Evolutionary conservation across 2,329 filamentous ascomycete species (phyloP).

Genomic region (Sordariomycetes sp.): DNA sequence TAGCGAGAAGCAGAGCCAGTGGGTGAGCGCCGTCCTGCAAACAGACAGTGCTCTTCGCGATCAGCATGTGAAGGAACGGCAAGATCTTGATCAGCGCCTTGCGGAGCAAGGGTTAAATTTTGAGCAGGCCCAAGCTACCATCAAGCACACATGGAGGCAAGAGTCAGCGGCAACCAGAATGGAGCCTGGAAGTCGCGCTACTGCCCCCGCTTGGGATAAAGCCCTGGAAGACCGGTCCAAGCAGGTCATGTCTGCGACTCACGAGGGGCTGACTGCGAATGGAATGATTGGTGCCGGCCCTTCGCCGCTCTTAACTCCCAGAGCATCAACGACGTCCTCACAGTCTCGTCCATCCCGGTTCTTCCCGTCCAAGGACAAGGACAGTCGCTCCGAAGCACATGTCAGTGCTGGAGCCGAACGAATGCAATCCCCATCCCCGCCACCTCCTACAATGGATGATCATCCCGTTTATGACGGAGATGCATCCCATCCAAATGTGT

Average conservation of each 20-base stretch:
- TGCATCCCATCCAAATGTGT: slow-evolving; percentile 50
- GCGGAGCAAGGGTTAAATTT: slow-evolving; percentile 28
- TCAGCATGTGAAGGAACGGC: slow-evolving; percentile 22
- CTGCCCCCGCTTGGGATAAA: background rate
- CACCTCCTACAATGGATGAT: slow-evolving; percentile 55
- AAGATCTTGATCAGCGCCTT: slow-evolving; percentile 27
- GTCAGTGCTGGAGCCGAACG: slow-evolving; percentile 21
- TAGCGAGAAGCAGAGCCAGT: slow-evolving; percentile 18
- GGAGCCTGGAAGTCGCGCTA: background rate
- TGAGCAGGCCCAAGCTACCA: slow-evolving; percentile 29
- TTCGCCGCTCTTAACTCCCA: slow-evolving; percentile 9
- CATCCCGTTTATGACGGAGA: slow-evolving; percentile 65
- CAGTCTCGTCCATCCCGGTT: slow-evolving; percentile 43
- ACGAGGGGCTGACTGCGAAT: background rate
- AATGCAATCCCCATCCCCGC: slow-evolving; percentile 51
- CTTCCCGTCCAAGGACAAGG: slow-evolving; percentile 44
- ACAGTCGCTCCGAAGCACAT: slow-evolving; percentile 27
- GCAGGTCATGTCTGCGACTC: background rate
- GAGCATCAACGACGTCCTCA: slow-evolving; percentile 16
- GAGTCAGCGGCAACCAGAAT: slow-evolving; percentile 12
- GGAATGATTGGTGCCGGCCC: slow-evolving; percentile 3
- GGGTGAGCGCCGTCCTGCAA: slow-evolving; percentile 27
- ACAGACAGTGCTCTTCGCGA: slow-evolving; percentile 30
- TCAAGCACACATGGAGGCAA: slow-evolving; percentile 42
- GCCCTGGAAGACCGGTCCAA: slow-evolving; percentile 1